Evolutionary conservation across 345 rosid genomes (phyloP), one percentile per base, ranked within the genome.

Genomic region (Draba incana): DNA sequence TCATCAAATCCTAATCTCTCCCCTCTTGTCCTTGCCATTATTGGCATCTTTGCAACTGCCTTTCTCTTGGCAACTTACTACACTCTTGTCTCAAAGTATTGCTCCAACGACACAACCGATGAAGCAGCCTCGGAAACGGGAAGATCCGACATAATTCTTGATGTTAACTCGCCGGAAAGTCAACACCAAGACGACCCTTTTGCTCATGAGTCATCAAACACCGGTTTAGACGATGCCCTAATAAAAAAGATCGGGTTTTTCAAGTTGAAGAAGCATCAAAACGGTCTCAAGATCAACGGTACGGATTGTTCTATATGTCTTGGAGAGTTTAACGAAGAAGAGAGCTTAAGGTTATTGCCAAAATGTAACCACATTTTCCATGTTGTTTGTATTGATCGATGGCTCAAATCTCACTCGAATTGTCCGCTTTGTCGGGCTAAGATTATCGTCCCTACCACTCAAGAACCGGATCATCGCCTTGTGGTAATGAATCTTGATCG

Each of bases 281-380:
- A 50, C 1, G 79, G 83, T 3, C 78, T 76, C 13, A 63, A 82
- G 48, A 69, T 84, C 33, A 86, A 82, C 3, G 91, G 83, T 62
- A 81, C 86, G 6, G 97, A 85, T 72, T 94, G 99, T 78, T 83
- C 96, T 0, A 92, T 91, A 72, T 94, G 99, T 74, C 91, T 94
- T 42, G 84, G 86, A 31, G 97, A 94, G 73, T 91, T 94, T 50
- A 74, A 76, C 57, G 96, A 88, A 66, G 88, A 80, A 4, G 96
- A 91, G 68, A 80, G 74, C 76, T 24, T 94, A 24, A 87, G 97
- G 84, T 80, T 94, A 27, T 77, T 91, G 78, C 99, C 99, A 8
- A 91, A 80, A 64, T 94, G 99, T 42, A 81, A 81, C 60, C 99
- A 94, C 69, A 86, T 81, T 62, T 91, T 91, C 64, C 99, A 91